phyloP scores from a whole-genome alignment of 1,284 basidiomycete species.

The Cerrena zonata region DNA sequence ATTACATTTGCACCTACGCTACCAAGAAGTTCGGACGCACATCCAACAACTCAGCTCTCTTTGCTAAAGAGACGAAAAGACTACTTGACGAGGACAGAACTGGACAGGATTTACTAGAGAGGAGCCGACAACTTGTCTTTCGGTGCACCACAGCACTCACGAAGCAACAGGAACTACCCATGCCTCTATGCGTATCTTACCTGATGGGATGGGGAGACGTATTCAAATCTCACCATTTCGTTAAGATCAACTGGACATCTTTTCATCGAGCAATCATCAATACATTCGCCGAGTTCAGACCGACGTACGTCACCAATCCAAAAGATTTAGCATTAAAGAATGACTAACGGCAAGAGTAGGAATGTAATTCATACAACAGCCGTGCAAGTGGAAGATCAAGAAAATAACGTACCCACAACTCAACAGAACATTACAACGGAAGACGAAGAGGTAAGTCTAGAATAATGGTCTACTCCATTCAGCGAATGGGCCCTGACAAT shows the following conservation, averaged over 20 bases:
- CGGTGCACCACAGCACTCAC: slow-evolving; percentile 25
- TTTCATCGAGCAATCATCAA: slow-evolving; percentile 16
- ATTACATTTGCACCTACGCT: slow-evolving; percentile 27
- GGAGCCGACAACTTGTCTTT: slow-evolving; percentile 21
- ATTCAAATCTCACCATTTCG: slow-evolving; percentile 28
- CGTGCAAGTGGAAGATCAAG: too few relatives aligned
- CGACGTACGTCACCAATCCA: too few relatives aligned
- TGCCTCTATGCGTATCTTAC: slow-evolving; percentile 29
- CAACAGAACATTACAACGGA: not conserved
- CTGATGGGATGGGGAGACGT: slow-evolving; percentile 33
- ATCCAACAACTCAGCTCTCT: slow-evolving; percentile 27
- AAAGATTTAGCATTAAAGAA: too few relatives aligned
- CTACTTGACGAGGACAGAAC: slow-evolving; percentile 17
- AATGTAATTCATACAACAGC: too few relatives aligned
- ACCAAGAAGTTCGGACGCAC: slow-evolving; percentile 20
- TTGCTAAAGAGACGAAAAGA: slow-evolving; percentile 25
- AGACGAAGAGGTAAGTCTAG: not conserved
- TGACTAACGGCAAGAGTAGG: too few relatives aligned
- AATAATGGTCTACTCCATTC: not conserved
- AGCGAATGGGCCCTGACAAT: not conserved
- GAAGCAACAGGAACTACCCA: slow-evolving; percentile 31
- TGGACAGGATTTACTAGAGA: slow-evolving; percentile 14
- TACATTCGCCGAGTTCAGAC: slow-evolving; percentile 14
- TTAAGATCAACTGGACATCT: slow-evolving; percentile 27
- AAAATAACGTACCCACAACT: too few relatives aligned